Evolutionary conservation across 2,329 filamentous ascomycete genomes (phyloP), one percentile per base, ranked within the genome.

Genomic region (Pleoardoris graminearum): DNA sequence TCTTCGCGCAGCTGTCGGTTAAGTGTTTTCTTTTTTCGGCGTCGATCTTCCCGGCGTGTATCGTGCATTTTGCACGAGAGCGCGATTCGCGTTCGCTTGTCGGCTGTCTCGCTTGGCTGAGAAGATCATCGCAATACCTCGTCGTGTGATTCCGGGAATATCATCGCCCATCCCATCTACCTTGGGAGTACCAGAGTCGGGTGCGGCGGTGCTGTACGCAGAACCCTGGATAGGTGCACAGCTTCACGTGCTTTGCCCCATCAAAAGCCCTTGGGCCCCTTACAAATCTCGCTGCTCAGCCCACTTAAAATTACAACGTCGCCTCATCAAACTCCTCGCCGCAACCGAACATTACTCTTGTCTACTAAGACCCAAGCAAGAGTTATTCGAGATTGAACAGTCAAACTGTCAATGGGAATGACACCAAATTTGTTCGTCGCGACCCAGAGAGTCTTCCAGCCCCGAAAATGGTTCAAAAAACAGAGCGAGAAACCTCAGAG

Each of bases 361-460:
- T 10, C n/a, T 16, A 21, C 16, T 29, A 3, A 36, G 21, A 33
- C 14, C 30, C 30, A n/a, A 44, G 30, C 35, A 46, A 46, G 30
- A 35, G 30, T 25, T 46, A 36, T 30, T 48, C 17, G 29, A 44
- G 17, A 21, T 12, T 38, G n/a, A n/a, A 41, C 37, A 16, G 14
- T 42, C 29, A 22, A n/a, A 51, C 10, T 44, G 21, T 35, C n/a
- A 27, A 59, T 50, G 43, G 35, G 53, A n/a, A 81, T 81, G 79
- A 75, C 79, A 36, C 79, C 79, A 55, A 81, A 81, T 61, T 74
- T 80, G 43, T 78, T 79, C 50, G 62, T 80, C 62, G 79, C 76
- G 45, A 72, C 77, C n/a, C 77, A 79, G 50, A 76, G 72, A 46
- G 66, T 77, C 38, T 77, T 79, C 65, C 76, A 75, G 48, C 79